Evolutionary conservation across 768 basidiomycete species (phyloP), one percentile per base, ranked within the genome.

Genomic region (Infundibulicybe gibba): DNA sequence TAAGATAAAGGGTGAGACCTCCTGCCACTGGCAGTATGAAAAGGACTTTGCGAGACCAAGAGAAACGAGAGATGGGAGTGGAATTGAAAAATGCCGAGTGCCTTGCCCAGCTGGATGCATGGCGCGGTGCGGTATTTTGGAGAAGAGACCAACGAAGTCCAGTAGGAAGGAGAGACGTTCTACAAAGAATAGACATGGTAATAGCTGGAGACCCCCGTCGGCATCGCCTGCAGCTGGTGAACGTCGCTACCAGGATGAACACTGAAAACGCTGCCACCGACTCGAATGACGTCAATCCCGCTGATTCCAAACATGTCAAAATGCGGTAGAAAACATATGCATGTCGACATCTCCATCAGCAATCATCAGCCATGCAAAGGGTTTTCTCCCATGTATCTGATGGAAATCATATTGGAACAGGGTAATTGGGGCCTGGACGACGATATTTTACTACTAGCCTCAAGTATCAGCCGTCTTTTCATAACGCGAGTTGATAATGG

Each of bases 1-100:
- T 61, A 39, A 78, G 61, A 54, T 70, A 83, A 15, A 87, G 56
- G 13, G 67, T 60, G 20, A 82, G 53, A 16, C 81, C 84, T 20
- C 80, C 81, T 4, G 72, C 70, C 3, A 83, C 53, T 0, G 87
- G 84, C 25, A 79, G 52, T 11, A 80, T 56, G 83, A 82, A 87
- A 44, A 80, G 59, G 44, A 64, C 53, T 51, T 60, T 65, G 32
- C 66, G 58, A 17, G 61, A 50, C 50, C 61, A 52, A 9, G 57
- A 49, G 42, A 59, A 64, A 43, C 62, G 56, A 43, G 52, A 52
- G 32, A 57, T 49, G 15, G 68, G 62, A 11, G 64, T 55, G 43
- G 57, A 64, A 17, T 64, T 63, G 56, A 72, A 68, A 51, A 68
- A 70, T 48, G 51, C 62, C 45, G 44, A 59, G 47, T 61, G 66